Percentiles rank a stretch among this genome's conserved stretches.
Conservation (phyloP, 2,329 filamentous ascomycete genomes). For the Colletotrichum abscissum region DNA sequence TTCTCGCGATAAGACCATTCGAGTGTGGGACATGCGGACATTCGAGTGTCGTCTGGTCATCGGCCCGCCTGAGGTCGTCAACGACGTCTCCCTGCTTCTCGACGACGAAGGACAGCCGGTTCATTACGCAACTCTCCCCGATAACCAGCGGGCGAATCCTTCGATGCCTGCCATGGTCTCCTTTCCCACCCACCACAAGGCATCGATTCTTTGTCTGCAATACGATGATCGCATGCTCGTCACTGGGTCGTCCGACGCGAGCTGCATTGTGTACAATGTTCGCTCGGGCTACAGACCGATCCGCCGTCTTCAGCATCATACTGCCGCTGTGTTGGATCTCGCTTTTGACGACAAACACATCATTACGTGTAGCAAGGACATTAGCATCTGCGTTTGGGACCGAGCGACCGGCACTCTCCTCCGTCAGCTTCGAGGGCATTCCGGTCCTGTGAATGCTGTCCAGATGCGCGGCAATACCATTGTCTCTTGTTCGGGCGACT, state of each 20-base stretch:
- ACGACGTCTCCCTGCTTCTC: constrained; percentile 61
- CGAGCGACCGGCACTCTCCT: constrained; percentile 80
- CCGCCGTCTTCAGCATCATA: constrained; percentile 80
- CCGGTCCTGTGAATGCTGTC: constrained; percentile 94
- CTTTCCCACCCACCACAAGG: constrained; percentile 80
- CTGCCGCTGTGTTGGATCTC: constrained; percentile 90
- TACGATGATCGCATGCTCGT: constrained; percentile 95
- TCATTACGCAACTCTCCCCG: constrained; percentile 66
- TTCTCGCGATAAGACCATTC: constrained; percentile 93
- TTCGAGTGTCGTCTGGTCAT: constrained; percentile 88
- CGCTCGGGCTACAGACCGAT: constrained; percentile 83
- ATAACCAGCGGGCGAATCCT: constrained; percentile 57
- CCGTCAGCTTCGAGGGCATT: constrained; percentile 85
- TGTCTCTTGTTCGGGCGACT: constrained; percentile 94
- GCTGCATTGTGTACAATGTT: constrained; percentile 92
- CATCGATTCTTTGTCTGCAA: constrained; percentile 93
- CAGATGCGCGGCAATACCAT: constrained; percentile 94
- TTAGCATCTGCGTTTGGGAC: constrained; percentile 94
- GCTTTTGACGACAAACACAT: constrained; percentile 94
- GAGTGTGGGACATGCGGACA: constrained; percentile 94
- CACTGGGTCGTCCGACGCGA: constrained; percentile 92
- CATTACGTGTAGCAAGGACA: constrained; percentile 96
- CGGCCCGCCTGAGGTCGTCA: constrained; percentile 77
- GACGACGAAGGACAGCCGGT: constrained; percentile 62
- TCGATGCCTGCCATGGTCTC: constrained; percentile 67